These are phyloP conservation scores for Coniochaeta pulveracea DNA, from an alignment of 2,329 filamentous ascomycete species.

Conservation along the genomic window DNA sequence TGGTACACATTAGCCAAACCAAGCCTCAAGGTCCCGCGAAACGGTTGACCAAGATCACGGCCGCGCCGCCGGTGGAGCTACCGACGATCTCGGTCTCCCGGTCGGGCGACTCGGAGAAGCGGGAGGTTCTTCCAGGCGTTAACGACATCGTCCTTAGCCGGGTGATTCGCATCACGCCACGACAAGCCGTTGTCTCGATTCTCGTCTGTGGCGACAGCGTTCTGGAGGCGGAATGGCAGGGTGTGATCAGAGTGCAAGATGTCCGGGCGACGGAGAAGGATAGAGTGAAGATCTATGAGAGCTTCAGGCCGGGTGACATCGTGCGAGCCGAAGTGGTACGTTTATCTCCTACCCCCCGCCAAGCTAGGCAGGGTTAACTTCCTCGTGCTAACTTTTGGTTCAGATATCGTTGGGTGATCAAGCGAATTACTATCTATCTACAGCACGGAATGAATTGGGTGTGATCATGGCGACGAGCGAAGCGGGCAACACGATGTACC, in stretches of 20 bases:
- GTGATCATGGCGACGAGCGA: constrained; percentile 91
- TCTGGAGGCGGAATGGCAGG: constrained; percentile 72
- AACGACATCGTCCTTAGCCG: constrained; percentile 71
- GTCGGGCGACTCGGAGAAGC: constrained; percentile 31
- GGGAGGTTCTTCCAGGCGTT: constrained; percentile 72
- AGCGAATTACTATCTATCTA: constrained; percentile 89
- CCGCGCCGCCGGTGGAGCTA: constrained; percentile 27
- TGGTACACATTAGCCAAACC: constrained; percentile 43
- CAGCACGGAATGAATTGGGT: constrained; percentile 80
- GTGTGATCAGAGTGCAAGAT: constrained; percentile 78
- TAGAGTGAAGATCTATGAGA: constrained; percentile 80
- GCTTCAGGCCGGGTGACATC: constrained; percentile 86
- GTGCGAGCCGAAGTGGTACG: constrained; percentile 73
- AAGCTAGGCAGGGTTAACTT: too few relatives aligned
- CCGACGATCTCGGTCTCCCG: constrained; percentile 45
- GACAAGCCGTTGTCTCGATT: constrained; percentile 78
- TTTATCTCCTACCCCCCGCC: constrained; percentile 9
- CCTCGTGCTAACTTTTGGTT: constrained; percentile 2
- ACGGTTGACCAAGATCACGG: constrained; percentile 45
- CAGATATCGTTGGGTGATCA: constrained; percentile 87
- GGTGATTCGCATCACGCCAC: constrained; percentile 74
- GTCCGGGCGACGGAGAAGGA: constrained; percentile 94
- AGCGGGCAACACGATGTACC: constrained; percentile 80
- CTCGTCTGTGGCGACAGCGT: constrained; percentile 67
- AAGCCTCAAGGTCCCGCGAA: constrained; percentile 40